These are phyloP conservation scores for Cryptococcus depauperatus DNA, from an alignment of 1,284 basidiomycete species.

Conservation along the genomic window DNA sequence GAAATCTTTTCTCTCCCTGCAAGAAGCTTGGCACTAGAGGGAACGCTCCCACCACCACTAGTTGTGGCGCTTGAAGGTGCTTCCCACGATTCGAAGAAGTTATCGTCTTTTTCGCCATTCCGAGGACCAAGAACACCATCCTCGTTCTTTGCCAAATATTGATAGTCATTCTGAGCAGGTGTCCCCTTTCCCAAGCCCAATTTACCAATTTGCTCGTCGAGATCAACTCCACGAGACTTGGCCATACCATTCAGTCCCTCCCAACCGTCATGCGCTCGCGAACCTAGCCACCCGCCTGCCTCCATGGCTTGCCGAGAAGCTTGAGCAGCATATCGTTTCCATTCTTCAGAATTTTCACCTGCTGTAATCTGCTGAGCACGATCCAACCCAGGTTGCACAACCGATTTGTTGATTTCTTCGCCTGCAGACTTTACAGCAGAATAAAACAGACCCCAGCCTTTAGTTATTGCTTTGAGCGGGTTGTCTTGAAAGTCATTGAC, in stretches of 20 bases:
- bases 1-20: not conserved
- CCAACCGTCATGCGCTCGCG: slow-evolving; percentile 40
- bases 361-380: slow-evolving; percentile 27
- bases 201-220: slow-evolving; percentile 40
- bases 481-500: slow-evolving; percentile 42
- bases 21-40: not conserved
- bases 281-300: slow-evolving; percentile 30
- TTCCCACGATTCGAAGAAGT: slow-evolving; percentile 37
- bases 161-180: slow-evolving; percentile 24
- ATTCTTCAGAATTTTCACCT: slow-evolving; percentile 15
- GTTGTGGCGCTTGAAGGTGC: slow-evolving; percentile 6
- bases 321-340: slow-evolving; percentile 26
- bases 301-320: slow-evolving; percentile 24
- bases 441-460: slow-evolving; percentile 46
- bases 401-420: slow-evolving; percentile 39
- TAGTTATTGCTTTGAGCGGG: slow-evolving; percentile 39
- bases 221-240: slow-evolving; percentile 35
- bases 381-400: slow-evolving; percentile 42
- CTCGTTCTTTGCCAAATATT: slow-evolving; percentile 22
- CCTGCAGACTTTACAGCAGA: slow-evolving; percentile 37
- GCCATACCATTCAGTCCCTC: slow-evolving; percentile 39
- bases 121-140: slow-evolving; percentile 22
- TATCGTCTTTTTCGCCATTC: slow-evolving; percentile 18
- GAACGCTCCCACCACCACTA: not conserved
- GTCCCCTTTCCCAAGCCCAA: slow-evolving; percentile 25